phyloP scores from a whole-genome alignment of 768 basidiomycete species.

The Termitomyces sp. region DNA sequence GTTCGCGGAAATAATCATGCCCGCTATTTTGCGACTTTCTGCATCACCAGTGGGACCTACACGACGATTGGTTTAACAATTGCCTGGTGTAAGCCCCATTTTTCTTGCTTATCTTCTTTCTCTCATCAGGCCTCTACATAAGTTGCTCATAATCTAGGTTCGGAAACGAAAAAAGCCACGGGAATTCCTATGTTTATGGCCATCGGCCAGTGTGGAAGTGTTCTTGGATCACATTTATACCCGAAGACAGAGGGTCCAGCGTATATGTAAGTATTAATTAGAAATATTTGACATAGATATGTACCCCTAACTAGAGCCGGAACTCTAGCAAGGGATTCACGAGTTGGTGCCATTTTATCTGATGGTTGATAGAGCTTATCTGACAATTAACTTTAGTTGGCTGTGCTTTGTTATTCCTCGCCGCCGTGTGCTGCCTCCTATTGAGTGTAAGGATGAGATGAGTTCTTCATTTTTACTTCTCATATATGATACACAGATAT shows the following conservation, averaged over 20 bases:
- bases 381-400: slow-evolving; percentile 27
- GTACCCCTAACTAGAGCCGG: neutral
- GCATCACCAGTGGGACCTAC: slow-evolving; percentile 73
- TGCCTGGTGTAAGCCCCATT: slow-evolving; percentile 63
- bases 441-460: slow-evolving; percentile 35
- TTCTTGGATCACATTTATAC: slow-evolving; percentile 72
- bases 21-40: slow-evolving; percentile 77
- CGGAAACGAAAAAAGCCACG: slow-evolving; percentile 71
- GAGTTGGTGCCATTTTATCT: slow-evolving; percentile 23
- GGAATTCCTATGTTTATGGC: slow-evolving; percentile 78
- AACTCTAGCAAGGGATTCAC: slow-evolving; percentile 51
- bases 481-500: slow-evolving; percentile 33
- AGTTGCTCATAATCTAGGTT: slow-evolving; percentile 70
- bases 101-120: neutral
- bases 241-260: slow-evolving; percentile 57
- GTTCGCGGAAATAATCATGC: slow-evolving; percentile 50
- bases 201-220: slow-evolving; percentile 72
- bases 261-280: slow-evolving; percentile 46
- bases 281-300: neutral
- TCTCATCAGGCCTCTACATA: slow-evolving; percentile 3
- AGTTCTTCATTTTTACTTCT: neutral
- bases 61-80: slow-evolving; percentile 69
- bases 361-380: neutral
- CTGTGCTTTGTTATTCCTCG: slow-evolving; percentile 49
- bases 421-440: slow-evolving; percentile 43